A percentile compares a stretch with the other conserved stretches of the same genome.
These are phyloP conservation scores for Alternaria angustiovoidea DNA, from an alignment of 2,329 filamentous ascomycete species.

Conservation along the genomic window DNA sequence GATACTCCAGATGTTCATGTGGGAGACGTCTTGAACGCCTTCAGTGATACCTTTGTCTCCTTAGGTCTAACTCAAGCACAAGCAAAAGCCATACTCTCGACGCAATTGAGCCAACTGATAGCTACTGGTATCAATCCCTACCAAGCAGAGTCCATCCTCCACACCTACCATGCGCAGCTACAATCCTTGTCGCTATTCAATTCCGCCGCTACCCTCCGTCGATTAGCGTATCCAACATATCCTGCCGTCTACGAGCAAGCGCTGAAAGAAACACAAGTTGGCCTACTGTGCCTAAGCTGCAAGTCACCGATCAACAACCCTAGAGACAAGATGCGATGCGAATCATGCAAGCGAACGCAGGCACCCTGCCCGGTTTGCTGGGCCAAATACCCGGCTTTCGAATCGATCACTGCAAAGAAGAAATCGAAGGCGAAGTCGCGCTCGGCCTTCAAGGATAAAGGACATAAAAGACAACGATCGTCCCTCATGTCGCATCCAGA, in stretches of 20 bases:
- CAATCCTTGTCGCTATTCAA: constrained; percentile 57
- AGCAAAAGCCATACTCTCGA: constrained; percentile 52
- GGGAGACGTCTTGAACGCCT: constrained; percentile 46
- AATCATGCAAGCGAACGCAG: constrained; percentile 58
- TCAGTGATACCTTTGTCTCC: constrained; percentile 50
- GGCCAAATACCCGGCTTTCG: constrained; percentile 54
- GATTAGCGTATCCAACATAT: constrained; percentile 63
- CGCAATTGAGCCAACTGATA: constrained; percentile 51
- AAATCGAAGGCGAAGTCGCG: constrained; percentile 38
- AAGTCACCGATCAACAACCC: constrained; percentile 64
- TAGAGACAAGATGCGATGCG: constrained; percentile 59
- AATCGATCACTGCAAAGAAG: constrained; percentile 42
- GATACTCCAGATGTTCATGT: constrained; percentile 38
- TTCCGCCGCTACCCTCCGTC: constrained; percentile 64
- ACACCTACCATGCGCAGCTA: constrained; percentile 66
- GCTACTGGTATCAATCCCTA: constrained; percentile 57
- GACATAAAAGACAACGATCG: constrained; percentile 38
- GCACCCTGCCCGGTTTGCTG: constrained; percentile 56
- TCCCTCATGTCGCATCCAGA: constrained; percentile 29
- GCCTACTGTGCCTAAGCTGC: constrained; percentile 65
- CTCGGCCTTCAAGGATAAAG: constrained; percentile 28
- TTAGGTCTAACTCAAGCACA: constrained; percentile 51
- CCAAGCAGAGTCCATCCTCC: constrained; percentile 64
- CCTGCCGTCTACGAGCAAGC: constrained; percentile 66
- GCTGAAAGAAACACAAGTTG: constrained; percentile 62